These are phyloP conservation scores for Saturnispora mendoncae DNA, from an alignment of 805 yeast species.

Conservation along the genomic window DNA sequence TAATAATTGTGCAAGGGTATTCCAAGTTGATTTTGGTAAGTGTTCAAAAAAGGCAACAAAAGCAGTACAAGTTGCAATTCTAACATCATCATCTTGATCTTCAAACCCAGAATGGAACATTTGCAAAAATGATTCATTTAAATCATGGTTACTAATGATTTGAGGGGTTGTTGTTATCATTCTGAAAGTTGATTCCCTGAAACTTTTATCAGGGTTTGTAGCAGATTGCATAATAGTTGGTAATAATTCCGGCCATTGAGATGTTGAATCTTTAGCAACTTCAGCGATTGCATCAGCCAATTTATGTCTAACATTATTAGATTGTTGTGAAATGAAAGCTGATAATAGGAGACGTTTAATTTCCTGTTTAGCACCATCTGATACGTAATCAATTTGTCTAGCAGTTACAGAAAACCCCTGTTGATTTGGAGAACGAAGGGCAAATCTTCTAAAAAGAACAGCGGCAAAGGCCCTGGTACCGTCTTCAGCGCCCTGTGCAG, in stretches of 20 bases:
- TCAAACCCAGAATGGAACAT: conserved; percentile 75
- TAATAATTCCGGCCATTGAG: conserved; percentile 70
- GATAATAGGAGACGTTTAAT: conserved; percentile 58
- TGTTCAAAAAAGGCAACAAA: conserved; percentile 83
- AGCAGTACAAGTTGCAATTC: conserved; percentile 87
- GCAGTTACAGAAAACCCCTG: conserved; percentile 55
- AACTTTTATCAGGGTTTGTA: conserved; percentile 42
- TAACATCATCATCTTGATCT: conserved; percentile 71
- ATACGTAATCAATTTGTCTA: conserved; percentile 66
- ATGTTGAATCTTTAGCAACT: conserved; percentile 61
- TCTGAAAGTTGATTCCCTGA: conserved; percentile 87
- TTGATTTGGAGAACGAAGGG: conserved; percentile 67
- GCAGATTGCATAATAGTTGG: conserved; percentile 64
- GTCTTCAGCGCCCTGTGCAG: conserved; percentile 54
- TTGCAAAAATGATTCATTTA: conserved; percentile 43
- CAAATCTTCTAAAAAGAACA: conserved; percentile 80
- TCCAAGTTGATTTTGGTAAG: conserved; percentile 74
- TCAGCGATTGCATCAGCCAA: conserved; percentile 92
- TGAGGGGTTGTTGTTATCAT: conserved; percentile 80
- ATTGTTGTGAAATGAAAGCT: conserved; percentile 64
- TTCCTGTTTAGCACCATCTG: conserved; percentile 48
- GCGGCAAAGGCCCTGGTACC: conserved; percentile 67
- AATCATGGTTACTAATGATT: conserved; percentile 43
- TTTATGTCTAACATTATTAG: conserved; percentile 80
- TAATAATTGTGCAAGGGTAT: conserved; percentile 61